Evolutionary conservation across 2,329 filamentous ascomycete species (phyloP).

Genomic region (Trichophyton equinum): DNA sequence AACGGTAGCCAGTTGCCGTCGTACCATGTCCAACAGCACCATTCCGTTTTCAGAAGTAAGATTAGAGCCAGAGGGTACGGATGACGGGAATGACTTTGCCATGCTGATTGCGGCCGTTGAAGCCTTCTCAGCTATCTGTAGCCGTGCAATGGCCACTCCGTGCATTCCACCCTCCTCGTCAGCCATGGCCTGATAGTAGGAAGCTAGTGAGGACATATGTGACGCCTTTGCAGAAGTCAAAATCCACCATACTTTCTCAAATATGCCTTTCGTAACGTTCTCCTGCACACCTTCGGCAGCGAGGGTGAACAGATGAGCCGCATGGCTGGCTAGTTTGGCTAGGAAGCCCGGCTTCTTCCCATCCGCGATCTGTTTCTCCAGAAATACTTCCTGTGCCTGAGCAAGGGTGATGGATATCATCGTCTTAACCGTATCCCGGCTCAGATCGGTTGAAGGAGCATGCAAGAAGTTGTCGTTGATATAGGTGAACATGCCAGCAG

Average conservation of each 20-base stretch:
- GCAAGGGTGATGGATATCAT: slow-evolving; percentile 87
- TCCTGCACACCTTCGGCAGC: slow-evolving; percentile 84
- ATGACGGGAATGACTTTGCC: slow-evolving; percentile 67
- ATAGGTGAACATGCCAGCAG: slow-evolving; percentile 98
- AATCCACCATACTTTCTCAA: slow-evolving; percentile 85
- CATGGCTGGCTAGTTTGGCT: slow-evolving; percentile 86
- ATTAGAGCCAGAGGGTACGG: slow-evolving; percentile 69
- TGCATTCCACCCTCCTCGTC: slow-evolving; percentile 83
- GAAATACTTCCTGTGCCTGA: slow-evolving; percentile 91
- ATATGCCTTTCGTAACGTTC: slow-evolving; percentile 78
- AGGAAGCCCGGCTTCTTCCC: slow-evolving; percentile 84
- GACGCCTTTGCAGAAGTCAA: slow-evolving; percentile 61
- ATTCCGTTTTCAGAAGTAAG: slow-evolving; percentile 65
- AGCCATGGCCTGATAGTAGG: slow-evolving; percentile 84
- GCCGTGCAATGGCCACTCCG: slow-evolving; percentile 68
- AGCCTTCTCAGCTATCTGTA: slow-evolving; percentile 66
- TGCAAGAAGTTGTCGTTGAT: slow-evolving; percentile 99
- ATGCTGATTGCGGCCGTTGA: slow-evolving; percentile 66
- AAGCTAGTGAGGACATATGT: slow-evolving; percentile 71
- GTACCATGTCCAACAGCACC: slow-evolving; percentile 66
- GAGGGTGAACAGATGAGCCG: slow-evolving; percentile 75
- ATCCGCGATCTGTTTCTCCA: slow-evolving; percentile 90
- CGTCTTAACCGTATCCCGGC: slow-evolving; percentile 88
- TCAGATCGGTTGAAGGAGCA: slow-evolving; percentile 90
- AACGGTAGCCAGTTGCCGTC: slow-evolving; percentile 65